Evolutionary conservation across 169 alveolate species (phyloP).

Genomic region (Eimeria sp.): DNA sequence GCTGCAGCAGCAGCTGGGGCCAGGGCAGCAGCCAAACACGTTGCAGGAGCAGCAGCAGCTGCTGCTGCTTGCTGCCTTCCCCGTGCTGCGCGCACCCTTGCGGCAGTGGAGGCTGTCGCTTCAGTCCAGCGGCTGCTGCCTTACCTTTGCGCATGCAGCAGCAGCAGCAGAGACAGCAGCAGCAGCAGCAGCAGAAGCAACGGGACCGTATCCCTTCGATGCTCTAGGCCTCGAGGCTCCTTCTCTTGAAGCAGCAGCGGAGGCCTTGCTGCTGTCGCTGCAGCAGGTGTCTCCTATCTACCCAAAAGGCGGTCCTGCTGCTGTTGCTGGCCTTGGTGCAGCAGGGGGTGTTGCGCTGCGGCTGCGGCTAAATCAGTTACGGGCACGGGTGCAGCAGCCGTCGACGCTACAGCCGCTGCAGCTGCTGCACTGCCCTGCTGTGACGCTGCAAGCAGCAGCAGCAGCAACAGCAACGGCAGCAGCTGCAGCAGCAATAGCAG

Average conservation of each 20-base stretch:
- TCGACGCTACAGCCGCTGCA: constrained; percentile 37
- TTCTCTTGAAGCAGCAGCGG: constrained; percentile 65
- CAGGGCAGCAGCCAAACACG: background rate
- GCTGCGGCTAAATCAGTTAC: constrained; percentile 21
- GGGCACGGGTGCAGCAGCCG: constrained; percentile 70
- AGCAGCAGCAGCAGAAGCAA: constrained; percentile 44
- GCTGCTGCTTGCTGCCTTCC: constrained; percentile 59
- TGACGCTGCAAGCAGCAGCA: constrained; percentile 24
- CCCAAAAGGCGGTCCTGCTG: constrained; percentile 1
- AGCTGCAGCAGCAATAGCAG: constrained; percentile 39
- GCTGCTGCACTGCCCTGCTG: constrained; percentile 50
- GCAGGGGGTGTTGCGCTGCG: constrained; percentile 39
- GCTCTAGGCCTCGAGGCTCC: constrained; percentile 55
- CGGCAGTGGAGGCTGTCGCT: constrained; percentile 43
- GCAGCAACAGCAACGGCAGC: constrained; percentile 60
- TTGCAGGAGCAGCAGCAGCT: constrained; percentile 1
- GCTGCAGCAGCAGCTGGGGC: constrained; percentile 20
- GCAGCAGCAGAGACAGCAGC: constrained; percentile 42
- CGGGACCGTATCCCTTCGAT: constrained; percentile 24
- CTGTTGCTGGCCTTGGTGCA: constrained; percentile 37
- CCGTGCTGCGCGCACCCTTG: constrained; percentile 32
- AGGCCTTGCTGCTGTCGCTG: constrained; percentile 20
- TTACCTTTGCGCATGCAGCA: constrained; percentile 60
- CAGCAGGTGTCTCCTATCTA: constrained; percentile 5
- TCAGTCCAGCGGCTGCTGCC: constrained; percentile 63